Conservation (phyloP, 805 yeast species). For the Cyberlindnera xishuangbannaensis region DNA sequence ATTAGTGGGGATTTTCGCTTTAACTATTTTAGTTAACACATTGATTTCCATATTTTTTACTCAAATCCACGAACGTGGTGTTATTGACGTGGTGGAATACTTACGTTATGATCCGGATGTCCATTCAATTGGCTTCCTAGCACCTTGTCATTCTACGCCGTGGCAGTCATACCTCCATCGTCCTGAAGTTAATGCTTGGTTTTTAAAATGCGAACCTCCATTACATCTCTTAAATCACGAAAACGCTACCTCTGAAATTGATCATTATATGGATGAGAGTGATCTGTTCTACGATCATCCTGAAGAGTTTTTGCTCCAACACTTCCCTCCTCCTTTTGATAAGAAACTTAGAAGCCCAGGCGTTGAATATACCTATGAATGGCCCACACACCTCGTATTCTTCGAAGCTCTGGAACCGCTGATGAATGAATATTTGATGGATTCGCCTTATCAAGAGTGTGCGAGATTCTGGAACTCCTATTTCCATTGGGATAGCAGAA, state of each 20-base stretch:
- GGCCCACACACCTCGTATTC: conserved; percentile 73
- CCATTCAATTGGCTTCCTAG: conserved; percentile 67
- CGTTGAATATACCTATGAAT: conserved; percentile 32
- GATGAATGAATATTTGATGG: conserved; percentile 35
- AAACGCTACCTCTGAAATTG: conserved; percentile 29
- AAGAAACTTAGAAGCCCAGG: conserved; percentile 21
- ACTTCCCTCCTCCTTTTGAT: conserved; percentile 40
- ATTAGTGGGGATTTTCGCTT: conserved; percentile 16
- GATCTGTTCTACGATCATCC: conserved; percentile 77
- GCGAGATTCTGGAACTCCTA: conserved; percentile 67
- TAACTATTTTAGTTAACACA: conserved; percentile 32
- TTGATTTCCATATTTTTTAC: conserved; percentile 47
- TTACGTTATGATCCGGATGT: conserved; percentile 39
- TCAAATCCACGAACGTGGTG: conserved; percentile 82
- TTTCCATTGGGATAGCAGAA: conserved; percentile 80
- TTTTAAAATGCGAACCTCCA: conserved; percentile 91
- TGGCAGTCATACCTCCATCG: conserved; percentile 83
- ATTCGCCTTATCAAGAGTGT: conserved; percentile 39
- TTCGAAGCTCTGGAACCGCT: conserved; percentile 58
- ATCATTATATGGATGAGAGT: conserved; percentile 73
- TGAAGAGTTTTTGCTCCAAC: conserved; percentile 40
- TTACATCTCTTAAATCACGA: conserved; percentile 30
- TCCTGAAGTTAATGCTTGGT: conserved; percentile 53
- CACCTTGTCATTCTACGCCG: conserved; percentile 98
- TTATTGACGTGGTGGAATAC: conserved; percentile 55